Percentiles rank a stretch among this genome's conserved stretches.
phyloP scores from a whole-genome alignment of 1,139 yeast genomes.

The Yamadazyma triangularis region DNA sequence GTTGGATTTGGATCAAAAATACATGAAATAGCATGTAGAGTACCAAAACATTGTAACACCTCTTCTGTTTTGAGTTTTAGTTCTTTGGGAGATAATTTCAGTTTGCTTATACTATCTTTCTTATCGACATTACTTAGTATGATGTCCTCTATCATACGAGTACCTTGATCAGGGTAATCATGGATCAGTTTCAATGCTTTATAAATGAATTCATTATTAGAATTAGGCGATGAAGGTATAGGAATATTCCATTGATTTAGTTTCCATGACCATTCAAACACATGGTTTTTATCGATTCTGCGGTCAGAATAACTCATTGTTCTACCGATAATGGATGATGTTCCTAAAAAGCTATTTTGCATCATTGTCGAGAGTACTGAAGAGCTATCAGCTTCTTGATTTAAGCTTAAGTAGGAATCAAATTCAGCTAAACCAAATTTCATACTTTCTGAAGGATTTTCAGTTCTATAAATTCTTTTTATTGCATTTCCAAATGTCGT shows the following conservation, averaged over 20 bases:
- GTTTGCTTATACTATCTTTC: not conserved
- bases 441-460: constrained; percentile 37
- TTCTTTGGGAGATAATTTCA: constrained; percentile 1
- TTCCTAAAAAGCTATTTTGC: constrained; percentile 45
- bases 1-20: not conserved
- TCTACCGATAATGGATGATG: constrained; percentile 32
- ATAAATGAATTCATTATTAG: constrained; percentile 44
- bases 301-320: constrained; percentile 7
- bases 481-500: constrained; percentile 52
- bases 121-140: not conserved
- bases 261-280: constrained; percentile 63
- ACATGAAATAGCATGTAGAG: not conserved
- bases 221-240: constrained; percentile 19
- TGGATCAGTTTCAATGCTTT: constrained; percentile 39
- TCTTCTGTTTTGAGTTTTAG: constrained; percentile 1
- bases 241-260: constrained; percentile 70
- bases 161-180: constrained; percentile 20
- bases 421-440: constrained; percentile 53
- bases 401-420: constrained; percentile 39
- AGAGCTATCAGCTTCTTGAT: constrained; percentile 6
- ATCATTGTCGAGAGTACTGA: constrained; percentile 33
- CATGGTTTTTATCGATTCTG: constrained; percentile 3
- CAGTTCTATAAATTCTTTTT: constrained; percentile 30
- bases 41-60: constrained; percentile 2
- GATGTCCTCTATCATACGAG: not conserved